Percentiles rank a stretch among this genome's conserved stretches.
Evolutionary conservation across 2,329 filamentous ascomycete species (phyloP).

Genomic region (Arthrobotrys iridis): DNA sequence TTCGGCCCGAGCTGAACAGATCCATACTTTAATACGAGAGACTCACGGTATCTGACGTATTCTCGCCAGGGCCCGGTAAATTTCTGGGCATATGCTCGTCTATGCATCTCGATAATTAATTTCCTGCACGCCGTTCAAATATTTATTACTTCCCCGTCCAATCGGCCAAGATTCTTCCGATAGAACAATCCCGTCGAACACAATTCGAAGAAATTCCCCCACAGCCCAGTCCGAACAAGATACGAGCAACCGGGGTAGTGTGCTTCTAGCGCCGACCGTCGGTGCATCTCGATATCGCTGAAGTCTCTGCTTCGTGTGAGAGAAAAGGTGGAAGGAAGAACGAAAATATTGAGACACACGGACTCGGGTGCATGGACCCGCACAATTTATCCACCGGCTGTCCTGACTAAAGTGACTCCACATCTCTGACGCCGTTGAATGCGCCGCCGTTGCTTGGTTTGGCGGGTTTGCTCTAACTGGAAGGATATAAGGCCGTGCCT

Average conservation of each 20-base stretch:
- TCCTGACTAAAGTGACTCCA: conserved; percentile 26
- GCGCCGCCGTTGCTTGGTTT: not conserved
- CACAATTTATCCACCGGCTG: conserved; percentile 41
- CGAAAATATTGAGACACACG: no score
- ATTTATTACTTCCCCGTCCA: conserved; percentile 15
- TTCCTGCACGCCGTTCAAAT: not conserved
- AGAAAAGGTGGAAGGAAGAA: not conserved
- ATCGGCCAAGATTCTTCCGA: conserved; percentile 51
- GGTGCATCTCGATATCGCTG: not conserved
- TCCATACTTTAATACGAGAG: conserved; percentile 3
- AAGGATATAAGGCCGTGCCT: conserved; percentile 47
- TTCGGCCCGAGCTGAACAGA: conserved; percentile 15
- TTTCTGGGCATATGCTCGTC: not conserved
- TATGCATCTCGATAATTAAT: conserved; percentile 15
- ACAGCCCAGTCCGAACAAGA: conserved; percentile 25
- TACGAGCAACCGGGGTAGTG: conserved; percentile 2
- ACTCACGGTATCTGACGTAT: no score
- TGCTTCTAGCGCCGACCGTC: not conserved
- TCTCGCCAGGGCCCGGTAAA: not conserved
- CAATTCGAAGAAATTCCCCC: conserved; percentile 24
- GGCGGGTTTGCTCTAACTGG: not conserved
- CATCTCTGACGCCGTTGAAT: conserved; percentile 10
- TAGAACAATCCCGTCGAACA: conserved; percentile 23
- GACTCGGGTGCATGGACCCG: conserved; percentile 21
- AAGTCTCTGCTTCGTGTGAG: conserved; percentile 5